Base-by-base conservation (phyloP, 2,329 filamentous ascomycete species). In the Aureobasidium zeae region DNA sequence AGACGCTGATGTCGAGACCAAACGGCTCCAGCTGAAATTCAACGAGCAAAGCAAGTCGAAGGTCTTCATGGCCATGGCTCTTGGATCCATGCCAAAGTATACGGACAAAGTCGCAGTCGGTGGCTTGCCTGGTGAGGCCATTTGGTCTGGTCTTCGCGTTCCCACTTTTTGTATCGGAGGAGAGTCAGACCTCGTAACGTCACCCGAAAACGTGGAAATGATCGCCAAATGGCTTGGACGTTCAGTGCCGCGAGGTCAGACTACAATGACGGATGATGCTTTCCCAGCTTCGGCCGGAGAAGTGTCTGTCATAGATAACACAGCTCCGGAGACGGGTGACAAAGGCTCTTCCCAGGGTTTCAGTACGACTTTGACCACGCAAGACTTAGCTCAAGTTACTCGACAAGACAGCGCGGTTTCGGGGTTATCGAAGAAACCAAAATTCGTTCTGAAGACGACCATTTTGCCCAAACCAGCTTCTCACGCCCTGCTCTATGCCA, bases 41-140 rank as follows among this genome's bases (percentile, higher is more conserved):
- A 96, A 96, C 59, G 72, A 74, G 47, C 86, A 94, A 59, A 94
- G 86, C 50, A 77, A 73, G 51, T 91, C 87, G 0, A 72, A 81
- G 0, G 84, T 91, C 0, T 94, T 85, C 74, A 77, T 83, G 51
- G 77, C 86, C 28, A 87, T 94, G 78, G 79, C 81, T 1, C 78
- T 72, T 60, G 86, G 87, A 0, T 71, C 72, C 38, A 68, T 91
- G 17, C 81, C 85, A 0, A 63, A 60, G 0, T 81, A 80, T 46
- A 59, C 69, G 3, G 57, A 69, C 6, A 75, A 72, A 1, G 60
- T 69, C 19, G 62, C 76, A 1, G 57, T 60, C 7, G 77, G 79
- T 3, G 85, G 85, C 1, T 61, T 93, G 7, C 81, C 86, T 2
- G 80, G 82, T 0, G 62, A 73, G 49, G 71, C 80, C 5, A 65